Evolutionary conservation across 805 yeast genomes (phyloP), one percentile per base, ranked within the genome.

Genomic region (Geotrichum ghanense): DNA sequence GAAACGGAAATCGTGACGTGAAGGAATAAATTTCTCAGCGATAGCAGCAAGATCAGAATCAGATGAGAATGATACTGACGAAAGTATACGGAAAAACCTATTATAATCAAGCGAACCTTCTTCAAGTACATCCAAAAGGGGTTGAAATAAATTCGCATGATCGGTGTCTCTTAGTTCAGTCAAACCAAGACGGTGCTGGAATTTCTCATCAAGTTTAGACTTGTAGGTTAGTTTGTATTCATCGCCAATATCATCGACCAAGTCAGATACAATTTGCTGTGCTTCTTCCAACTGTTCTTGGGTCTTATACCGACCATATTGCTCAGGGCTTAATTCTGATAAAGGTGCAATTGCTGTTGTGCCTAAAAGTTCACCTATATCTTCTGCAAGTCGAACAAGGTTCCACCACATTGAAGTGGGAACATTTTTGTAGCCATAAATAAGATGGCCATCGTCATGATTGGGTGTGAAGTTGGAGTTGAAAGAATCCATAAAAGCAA

Each of bases 331-430:
- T 2, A 76, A 58, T 1, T 74, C 74, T 0, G 66, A 64, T 2
- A 66, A 59, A 2, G 57, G 16, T 23, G n/a, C 65, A 4, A 62
- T 54, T 7, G 66, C 61, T 40, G 73, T 87, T 3, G 83, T 80
- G 9, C 95, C 96, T 27, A 89, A 68, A 20, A 89, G 68, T 57
- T 84, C 88, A 0, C 87, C 89, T 50, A 92, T 60, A 45, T 81
- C 78, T 60, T 92, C 95, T 2, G 90, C 96, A 19, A 89, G 68
- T 51, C 90, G 75, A 1, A 84, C 76, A 59, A 90, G 69, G 61
- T 90, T 92, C 94, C 95, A 90, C 95, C 95, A 87, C 41, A 90
- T 79, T 0, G 89, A 76, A 22, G 81, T 74, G 0, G 97, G 97
- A 9, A 86, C 81, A 57, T 84, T 87, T n/a, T 73, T 73, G 65